Evolutionary conservation across 352 stramenopile genomes (phyloP).

Genomic region (Pythium dissotocum): DNA sequence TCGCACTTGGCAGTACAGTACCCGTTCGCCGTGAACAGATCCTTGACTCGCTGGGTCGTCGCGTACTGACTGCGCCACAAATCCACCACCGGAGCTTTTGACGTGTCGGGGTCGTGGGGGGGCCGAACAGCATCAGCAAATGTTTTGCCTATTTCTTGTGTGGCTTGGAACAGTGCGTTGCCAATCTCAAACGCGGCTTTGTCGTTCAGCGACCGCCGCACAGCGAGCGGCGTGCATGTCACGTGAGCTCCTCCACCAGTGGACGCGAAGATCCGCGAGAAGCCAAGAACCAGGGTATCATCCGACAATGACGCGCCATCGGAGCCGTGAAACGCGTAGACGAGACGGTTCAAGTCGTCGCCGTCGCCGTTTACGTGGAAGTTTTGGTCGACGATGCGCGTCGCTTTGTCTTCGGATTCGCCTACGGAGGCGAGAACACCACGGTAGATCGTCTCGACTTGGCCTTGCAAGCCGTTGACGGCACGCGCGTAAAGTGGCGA

Average conservation of each 20-base stretch:
- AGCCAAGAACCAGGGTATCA: not conserved
- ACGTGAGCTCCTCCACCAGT: not conserved
- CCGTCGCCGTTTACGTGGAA: not conserved
- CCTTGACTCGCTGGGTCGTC: not conserved
- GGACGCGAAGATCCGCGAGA: conserved; percentile 10
- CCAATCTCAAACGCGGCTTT: not conserved
- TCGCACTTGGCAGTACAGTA: not conserved
- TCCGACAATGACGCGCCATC: not conserved
- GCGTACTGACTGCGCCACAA: conserved; percentile 9
- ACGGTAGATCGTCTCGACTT: conserved; percentile 3
- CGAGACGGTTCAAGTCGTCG: not conserved
- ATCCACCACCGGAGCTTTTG: not conserved
- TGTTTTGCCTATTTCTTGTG: not conserved
- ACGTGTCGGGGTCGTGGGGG: too few relatives aligned
- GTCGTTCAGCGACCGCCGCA: not conserved
- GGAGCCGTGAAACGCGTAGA: not conserved
- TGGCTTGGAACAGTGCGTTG: not conserved
- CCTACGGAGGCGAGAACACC: not conserved
- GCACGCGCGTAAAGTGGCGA: not conserved
- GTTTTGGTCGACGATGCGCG: not conserved
- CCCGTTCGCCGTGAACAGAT: not conserved
- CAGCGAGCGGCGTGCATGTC: not conserved
- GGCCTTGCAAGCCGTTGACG: not conserved
- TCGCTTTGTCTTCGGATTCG: not conserved
- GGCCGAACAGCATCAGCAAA: not conserved